phyloP scores from a whole-genome alignment of 345 rosid genomes.

The Euphorbia peplus region DNA sequence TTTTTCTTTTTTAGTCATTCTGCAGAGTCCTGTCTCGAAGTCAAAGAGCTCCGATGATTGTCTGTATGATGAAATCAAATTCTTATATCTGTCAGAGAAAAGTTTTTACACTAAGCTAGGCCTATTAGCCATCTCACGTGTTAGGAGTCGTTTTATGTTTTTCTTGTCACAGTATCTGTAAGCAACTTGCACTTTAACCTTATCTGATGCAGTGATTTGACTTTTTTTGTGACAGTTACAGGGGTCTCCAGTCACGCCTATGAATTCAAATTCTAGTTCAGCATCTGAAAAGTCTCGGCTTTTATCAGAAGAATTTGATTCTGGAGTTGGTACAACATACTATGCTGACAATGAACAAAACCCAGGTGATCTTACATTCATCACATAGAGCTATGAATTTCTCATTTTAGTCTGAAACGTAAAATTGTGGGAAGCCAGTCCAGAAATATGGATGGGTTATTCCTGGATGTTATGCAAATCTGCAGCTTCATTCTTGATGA shows the following conservation, averaged over 20 bases:
- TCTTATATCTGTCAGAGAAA: not conserved
- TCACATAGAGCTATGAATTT: slow-evolving; percentile 2
- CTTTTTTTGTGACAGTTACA: slow-evolving; percentile 43
- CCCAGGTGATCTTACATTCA: slow-evolving; percentile 27
- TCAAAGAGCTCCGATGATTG: not conserved
- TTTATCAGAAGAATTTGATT: slow-evolving; percentile 60
- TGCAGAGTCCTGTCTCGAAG: not conserved
- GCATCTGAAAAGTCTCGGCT: slow-evolving; percentile 52
- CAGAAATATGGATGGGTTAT: not conserved
- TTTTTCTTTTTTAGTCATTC: not conserved
- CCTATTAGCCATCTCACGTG: not conserved
- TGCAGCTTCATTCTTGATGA: not conserved
- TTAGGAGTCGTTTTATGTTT: not conserved
- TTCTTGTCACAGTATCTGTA: not conserved
- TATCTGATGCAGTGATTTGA: slow-evolving; percentile 19
- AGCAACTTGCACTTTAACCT: slow-evolving; percentile 2
- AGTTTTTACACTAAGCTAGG: not conserved
- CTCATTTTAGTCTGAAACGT: not conserved
- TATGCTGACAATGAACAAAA: slow-evolving; percentile 34
- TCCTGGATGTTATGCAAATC: not conserved
- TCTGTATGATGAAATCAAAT: not conserved
- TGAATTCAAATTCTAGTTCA: slow-evolving; percentile 81
- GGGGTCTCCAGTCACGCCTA: slow-evolving; percentile 70
- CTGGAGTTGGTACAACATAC: slow-evolving; percentile 41
- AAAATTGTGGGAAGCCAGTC: slow-evolving; percentile 3